Evolutionary conservation across 1,284 basidiomycete species (phyloP).

Genomic region (Moesziomyces aphidis): DNA sequence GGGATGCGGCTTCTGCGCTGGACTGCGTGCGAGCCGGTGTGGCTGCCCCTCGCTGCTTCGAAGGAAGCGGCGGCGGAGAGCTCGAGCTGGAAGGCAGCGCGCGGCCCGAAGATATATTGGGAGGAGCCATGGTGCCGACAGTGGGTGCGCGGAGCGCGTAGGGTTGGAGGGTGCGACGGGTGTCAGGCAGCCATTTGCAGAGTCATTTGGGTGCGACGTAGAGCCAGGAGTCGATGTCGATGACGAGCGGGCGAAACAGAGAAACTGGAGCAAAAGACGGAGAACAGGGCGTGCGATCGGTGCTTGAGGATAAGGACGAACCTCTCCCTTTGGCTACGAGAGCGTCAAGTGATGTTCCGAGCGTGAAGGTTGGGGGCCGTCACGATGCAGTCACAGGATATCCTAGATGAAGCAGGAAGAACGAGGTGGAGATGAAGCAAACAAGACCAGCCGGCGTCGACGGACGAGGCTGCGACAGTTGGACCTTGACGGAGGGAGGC

Average conservation of each 20-base stretch:
- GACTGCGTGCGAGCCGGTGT: slow-evolving; percentile 16
- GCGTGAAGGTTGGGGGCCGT: no score
- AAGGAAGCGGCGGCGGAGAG: slow-evolving; percentile 13
- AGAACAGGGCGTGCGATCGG: neutral
- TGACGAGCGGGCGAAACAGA: neutral
- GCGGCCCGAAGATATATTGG: neutral
- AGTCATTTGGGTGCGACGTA: neutral
- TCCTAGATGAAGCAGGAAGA: no score
- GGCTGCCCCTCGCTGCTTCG: slow-evolving; percentile 6
- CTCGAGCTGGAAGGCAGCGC: neutral
- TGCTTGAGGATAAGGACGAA: no score
- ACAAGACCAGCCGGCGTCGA: neutral
- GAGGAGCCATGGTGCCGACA: slow-evolving; percentile 21
- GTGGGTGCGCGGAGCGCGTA: neutral
- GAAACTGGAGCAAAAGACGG: neutral
- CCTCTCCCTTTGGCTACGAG: no score
- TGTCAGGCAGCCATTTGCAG: neutral
- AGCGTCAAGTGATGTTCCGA: no score
- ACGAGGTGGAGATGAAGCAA: neutral
- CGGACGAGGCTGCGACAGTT: neutral
- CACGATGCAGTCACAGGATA: no score
- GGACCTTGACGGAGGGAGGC: neutral
- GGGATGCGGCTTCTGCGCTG: slow-evolving; percentile 14
- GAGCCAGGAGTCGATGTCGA: neutral
- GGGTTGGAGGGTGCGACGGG: neutral